Percentiles rank a stretch among this genome's conserved stretches.
Evolutionary conservation across 164 flowering plant species (phyloP).

Genomic region (Macadamia tetraphylla): DNA sequence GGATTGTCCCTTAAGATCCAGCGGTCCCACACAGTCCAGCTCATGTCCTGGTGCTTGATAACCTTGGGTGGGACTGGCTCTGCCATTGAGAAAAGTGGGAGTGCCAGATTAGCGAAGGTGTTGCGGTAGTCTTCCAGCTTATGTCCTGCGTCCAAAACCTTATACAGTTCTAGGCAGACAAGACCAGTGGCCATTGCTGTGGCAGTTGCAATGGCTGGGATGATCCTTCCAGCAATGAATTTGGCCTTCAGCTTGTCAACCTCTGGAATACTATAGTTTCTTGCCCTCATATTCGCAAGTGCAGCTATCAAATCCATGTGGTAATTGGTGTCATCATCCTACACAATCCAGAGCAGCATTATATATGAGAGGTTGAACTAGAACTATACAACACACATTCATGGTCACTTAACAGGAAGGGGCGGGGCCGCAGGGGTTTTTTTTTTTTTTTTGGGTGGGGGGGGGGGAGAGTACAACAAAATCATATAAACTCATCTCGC

Average conservation of each 20-base stretch:
- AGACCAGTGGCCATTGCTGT: conserved; percentile 93
- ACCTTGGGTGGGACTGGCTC: conserved; percentile 90
- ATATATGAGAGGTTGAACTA: too few relatives aligned
- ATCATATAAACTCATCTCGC: too few relatives aligned
- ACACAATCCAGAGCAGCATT: conserved; percentile 12
- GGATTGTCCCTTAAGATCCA: conserved; percentile 64
- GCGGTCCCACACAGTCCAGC: conserved; percentile 92
- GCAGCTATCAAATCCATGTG: conserved; percentile 86
- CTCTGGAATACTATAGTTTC: conserved; percentile 85
- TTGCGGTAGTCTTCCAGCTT: conserved; percentile 75
- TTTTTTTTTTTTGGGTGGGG: too few relatives aligned
- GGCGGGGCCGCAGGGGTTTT: too few relatives aligned
- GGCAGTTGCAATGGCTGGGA: conserved; percentile 86
- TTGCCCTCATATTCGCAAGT: conserved; percentile 90
- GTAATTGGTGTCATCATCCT: conserved; percentile 89
- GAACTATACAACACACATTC: too few relatives aligned
- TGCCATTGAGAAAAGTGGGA: conserved; percentile 81
- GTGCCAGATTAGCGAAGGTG: conserved; percentile 79
- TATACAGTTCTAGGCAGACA: conserved; percentile 86
- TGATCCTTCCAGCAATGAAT: conserved; percentile 86
- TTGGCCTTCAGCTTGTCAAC: conserved; percentile 88
- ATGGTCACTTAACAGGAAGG: too few relatives aligned
- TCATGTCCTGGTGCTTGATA: conserved; percentile 65
- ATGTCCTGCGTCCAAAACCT: conserved; percentile 66
- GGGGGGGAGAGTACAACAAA: too few relatives aligned